These are phyloP conservation scores for Penstemon barbatus DNA, from an alignment of 257 asterid species.

Conservation along the genomic window DNA sequence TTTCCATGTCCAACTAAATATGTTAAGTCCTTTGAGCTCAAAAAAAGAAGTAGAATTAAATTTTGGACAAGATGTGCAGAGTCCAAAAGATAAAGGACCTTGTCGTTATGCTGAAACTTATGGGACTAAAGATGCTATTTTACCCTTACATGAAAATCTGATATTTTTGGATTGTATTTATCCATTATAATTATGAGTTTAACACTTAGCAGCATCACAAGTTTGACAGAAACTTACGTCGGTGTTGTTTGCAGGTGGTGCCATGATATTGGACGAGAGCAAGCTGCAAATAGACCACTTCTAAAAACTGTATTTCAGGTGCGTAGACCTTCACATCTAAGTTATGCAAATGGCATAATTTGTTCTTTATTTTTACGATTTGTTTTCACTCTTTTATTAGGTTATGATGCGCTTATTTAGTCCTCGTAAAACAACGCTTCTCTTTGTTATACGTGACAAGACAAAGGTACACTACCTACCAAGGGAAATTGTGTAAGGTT, in stretches of 20 bases:
- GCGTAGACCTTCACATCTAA: conserved; percentile 3
- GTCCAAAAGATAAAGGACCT: no score
- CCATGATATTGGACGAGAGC: conserved; percentile 43
- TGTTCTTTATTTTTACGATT: conserved; percentile 8
- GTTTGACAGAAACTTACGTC: no score
- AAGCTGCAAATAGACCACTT: conserved; percentile 39
- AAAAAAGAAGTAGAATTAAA: no score
- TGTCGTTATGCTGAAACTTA: no score
- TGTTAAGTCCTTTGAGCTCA: no score
- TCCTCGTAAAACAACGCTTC: conserved; percentile 55
- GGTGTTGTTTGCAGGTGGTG: conserved; percentile 33
- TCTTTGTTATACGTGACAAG: conserved; percentile 60
- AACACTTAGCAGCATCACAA: no score
- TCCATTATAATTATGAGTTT: no score
- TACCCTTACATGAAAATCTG: no score
- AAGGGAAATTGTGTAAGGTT: conserved; percentile 8
- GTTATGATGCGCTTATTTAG: conserved; percentile 56
- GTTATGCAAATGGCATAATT: not conserved
- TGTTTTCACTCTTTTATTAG: conserved; percentile 30
- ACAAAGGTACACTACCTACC: conserved; percentile 43
- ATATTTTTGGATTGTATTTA: no score
- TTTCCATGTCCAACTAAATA: no score
- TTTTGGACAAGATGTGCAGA: no score
- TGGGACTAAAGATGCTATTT: no score
- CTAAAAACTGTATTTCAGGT: conserved; percentile 43